phyloP scores from a whole-genome alignment of 1,284 basidiomycete genomes.

The Agaricales sp. region DNA sequence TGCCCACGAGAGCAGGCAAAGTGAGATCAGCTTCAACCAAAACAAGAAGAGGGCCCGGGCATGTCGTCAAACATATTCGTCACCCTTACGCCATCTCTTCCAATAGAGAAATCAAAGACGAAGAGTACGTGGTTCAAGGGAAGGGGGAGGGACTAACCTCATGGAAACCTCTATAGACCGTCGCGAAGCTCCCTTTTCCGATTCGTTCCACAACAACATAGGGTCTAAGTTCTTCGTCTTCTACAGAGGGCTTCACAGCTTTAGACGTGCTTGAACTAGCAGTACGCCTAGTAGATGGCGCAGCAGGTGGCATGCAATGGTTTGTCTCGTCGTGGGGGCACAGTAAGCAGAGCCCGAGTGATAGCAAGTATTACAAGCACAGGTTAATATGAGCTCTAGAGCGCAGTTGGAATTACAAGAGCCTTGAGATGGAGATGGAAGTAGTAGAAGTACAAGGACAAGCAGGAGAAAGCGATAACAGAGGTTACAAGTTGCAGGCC shows the following conservation, averaged over 20 bases:
- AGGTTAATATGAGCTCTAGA: neutral
- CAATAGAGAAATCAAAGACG: too few species aligned
- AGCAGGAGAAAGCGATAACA: neutral
- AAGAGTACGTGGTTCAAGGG: constrained; percentile 4
- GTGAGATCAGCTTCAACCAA: too few species aligned
- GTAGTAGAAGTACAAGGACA: neutral
- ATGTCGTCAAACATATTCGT: too few species aligned
- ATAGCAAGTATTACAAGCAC: neutral
- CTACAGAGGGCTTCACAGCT: constrained; percentile 13
- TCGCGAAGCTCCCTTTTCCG: constrained; percentile 91
- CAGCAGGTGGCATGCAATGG: neutral
- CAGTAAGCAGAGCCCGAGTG: neutral
- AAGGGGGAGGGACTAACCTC: constrained; percentile 41
- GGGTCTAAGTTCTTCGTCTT: constrained; percentile 60
- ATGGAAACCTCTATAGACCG: constrained; percentile 90
- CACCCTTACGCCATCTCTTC: too few species aligned
- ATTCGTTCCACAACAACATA: constrained; percentile 67
- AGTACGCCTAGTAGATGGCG: neutral
- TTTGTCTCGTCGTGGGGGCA: neutral
- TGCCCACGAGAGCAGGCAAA: too few species aligned
- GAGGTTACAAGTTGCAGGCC: too few species aligned
- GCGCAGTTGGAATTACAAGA: neutral
- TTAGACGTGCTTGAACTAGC: neutral
- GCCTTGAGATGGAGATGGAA: neutral
- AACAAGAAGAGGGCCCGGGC: too few species aligned